A percentile compares a stretch with the other conserved stretches of the same genome.
These are phyloP conservation scores for Erucastrum elatum DNA, from an alignment of 345 rosid species.

Conservation along the genomic window DNA sequence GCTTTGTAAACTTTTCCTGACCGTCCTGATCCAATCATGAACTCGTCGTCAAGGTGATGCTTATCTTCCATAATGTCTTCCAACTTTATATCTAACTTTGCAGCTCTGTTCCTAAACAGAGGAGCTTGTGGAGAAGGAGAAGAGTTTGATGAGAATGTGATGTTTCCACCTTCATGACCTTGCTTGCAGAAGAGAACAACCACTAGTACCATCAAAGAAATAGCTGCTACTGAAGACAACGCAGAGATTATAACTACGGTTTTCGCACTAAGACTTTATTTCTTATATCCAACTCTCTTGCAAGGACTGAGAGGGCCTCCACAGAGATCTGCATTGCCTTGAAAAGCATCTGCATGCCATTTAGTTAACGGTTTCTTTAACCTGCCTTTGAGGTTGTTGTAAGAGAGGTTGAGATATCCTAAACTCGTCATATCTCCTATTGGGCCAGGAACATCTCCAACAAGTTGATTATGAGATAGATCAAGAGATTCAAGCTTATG, in stretches of 20 bases:
- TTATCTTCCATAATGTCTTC: conserved; percentile 87
- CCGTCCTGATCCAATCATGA: conserved; percentile 86
- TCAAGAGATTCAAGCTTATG: conserved; percentile 69
- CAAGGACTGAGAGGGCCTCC: conserved; percentile 74
- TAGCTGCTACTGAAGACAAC: conserved; percentile 53
- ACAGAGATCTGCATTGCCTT: conserved; percentile 71
- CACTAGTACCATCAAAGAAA: conserved; percentile 54
- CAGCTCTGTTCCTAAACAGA: conserved; percentile 54
- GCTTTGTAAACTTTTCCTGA: conserved; percentile 80
- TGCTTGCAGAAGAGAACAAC: conserved; percentile 46
- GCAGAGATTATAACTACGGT: conserved; percentile 61
- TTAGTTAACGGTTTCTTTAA: conserved; percentile 59
- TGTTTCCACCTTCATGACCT: conserved; percentile 45
- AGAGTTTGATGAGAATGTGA: conserved; percentile 47
- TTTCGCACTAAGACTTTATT: conserved; percentile 43
- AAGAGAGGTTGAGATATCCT: conserved; percentile 68
- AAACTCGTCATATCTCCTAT: conserved; percentile 78
- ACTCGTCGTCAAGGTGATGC: conserved; percentile 64
- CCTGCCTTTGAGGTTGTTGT: conserved; percentile 66
- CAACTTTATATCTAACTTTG: conserved; percentile 69
- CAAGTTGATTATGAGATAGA: conserved; percentile 65
- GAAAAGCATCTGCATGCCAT: conserved; percentile 67
- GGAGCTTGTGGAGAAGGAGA: conserved; percentile 63
- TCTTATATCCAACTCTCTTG: conserved; percentile 28
- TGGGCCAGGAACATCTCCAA: conserved; percentile 60